phyloP scores from a whole-genome alignment of 148 eudicot genomes.

The Vaccinium darrowii region DNA sequence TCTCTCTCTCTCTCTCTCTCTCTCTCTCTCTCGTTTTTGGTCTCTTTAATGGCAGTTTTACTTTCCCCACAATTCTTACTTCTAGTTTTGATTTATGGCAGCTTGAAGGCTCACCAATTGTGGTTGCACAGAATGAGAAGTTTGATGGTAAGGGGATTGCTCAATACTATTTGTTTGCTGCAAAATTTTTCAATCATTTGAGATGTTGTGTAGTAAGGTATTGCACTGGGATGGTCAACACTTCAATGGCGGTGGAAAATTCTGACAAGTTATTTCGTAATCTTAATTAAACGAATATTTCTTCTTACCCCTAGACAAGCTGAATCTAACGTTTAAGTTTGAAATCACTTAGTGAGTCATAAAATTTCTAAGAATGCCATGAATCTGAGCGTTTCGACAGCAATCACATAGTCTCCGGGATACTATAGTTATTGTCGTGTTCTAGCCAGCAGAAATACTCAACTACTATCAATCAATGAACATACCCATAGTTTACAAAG shows the following conservation, averaged over 20 bases:
- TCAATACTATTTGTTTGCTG: not conserved
- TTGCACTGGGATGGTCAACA: not conserved
- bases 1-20: not conserved
- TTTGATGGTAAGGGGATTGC: conserved; percentile 59
- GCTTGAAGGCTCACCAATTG: conserved; percentile 90
- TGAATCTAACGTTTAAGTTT: not conserved
- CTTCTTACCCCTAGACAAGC: not conserved
- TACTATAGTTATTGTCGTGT: not conserved
- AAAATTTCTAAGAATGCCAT: not conserved
- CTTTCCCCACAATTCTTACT: conserved; percentile 9
- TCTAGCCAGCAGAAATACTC: not conserved
- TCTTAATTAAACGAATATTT: not conserved
- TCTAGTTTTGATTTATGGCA: conserved; percentile 29
- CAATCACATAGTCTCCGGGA: not conserved
- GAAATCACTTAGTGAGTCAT: not conserved
- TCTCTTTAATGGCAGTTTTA: not conserved
- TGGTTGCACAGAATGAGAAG: conserved; percentile 86
- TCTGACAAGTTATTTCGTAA: not conserved
- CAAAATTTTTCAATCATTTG: not conserved
- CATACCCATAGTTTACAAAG: not conserved
- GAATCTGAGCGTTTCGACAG: not conserved
- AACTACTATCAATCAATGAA: not conserved
- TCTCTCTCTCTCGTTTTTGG: not conserved
- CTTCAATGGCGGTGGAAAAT: not conserved
- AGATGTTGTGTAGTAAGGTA: not conserved